Base-by-base conservation (phyloP, 148 eudicot genomes). In the Bassia scoparia region DNA sequence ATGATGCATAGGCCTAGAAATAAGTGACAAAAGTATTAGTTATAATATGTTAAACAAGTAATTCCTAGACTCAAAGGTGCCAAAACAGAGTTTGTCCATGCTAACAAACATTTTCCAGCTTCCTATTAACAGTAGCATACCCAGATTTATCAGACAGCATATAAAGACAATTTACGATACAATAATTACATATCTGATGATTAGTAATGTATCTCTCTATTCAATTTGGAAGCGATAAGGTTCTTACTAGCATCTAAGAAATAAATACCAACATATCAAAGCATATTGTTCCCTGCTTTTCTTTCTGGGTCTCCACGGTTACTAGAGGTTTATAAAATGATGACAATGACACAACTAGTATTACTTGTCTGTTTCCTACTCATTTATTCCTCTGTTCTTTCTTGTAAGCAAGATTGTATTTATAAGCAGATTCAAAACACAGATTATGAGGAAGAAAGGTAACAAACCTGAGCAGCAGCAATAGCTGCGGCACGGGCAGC, bases 401-500 rank as follows among this genome's bases (percentile, higher is more conserved):
- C 24, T 77, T 50, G 35, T n/a, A 58, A 70, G 44, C 7, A 70
- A 56, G 31, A 48, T 31, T 43, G 17, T 56, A 30, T 33, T 30
- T 31, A 68, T 68, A 23, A 11, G 56, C 62, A 52, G 62, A 55
- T 31, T 16, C 23, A 26, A 29, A 53, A 54, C 15, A 43, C n/a
- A 5, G 1, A 34, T 3, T 58, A 20, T 21, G 5, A 18, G 71
- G 48, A 21, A 24, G 14, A 49, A 55, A n/a, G 69, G 27, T 64
- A 76, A 78, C 92, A 64, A 68, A 92, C 99, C 96, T 96, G 84
- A 29, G 94, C 92, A 86, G 99, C 99, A 37, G 96, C 97, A 78
- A 77, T 69, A 37, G 96, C 99, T 37, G 91, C 90, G 75, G 87
- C 94, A 69, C 80, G 95, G 56, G 99, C 99, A 68, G 89, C 90